phyloP scores from a whole-genome alignment of 441 rosid genomes.

The Euphorbia celastroides region DNA sequence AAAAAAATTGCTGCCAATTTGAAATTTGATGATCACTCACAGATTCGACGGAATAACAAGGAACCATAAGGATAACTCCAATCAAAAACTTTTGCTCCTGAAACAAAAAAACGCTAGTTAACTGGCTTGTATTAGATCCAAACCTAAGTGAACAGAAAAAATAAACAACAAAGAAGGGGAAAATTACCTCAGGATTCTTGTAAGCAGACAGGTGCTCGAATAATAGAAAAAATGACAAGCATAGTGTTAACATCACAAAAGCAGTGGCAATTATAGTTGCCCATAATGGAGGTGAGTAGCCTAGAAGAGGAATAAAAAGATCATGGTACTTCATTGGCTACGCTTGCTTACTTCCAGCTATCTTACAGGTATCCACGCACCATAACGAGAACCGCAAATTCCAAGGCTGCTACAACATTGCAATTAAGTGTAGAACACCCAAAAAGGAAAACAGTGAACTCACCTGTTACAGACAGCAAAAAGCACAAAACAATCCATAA shows the following conservation, averaged over 20 bases:
- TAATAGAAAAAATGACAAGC: slow-evolving; percentile 69
- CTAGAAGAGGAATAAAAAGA: slow-evolving; percentile 24
- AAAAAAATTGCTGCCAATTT: background rate
- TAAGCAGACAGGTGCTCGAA: slow-evolving; percentile 94
- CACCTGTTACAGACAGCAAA: background rate
- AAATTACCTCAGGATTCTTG: slow-evolving; percentile 91
- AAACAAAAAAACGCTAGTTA: slow-evolving; percentile 1
- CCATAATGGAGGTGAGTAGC: slow-evolving; percentile 76
- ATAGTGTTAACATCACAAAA: slow-evolving; percentile 52
- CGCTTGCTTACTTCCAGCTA: slow-evolving; percentile 20
- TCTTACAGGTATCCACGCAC: background rate
- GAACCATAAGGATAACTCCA: slow-evolving; percentile 98
- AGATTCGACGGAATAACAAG: slow-evolving; percentile 90
- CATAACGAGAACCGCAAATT: slow-evolving; percentile 12
- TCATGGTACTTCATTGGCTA: slow-evolving; percentile 50
- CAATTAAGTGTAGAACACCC: background rate
- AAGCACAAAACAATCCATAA: slow-evolving; percentile 3
- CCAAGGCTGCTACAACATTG: slow-evolving; percentile 3
- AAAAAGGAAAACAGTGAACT: background rate
- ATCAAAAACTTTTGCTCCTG: slow-evolving; percentile 98
- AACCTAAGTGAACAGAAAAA: background rate
- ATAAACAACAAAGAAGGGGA: background rate
- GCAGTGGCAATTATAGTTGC: slow-evolving; percentile 58
- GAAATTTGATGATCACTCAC: slow-evolving; percentile 38
- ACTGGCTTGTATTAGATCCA: background rate